These are phyloP conservation scores for Talaromyces sp. DNA, from an alignment of 2,329 filamentous ascomycete genomes.

Conservation along the genomic window DNA sequence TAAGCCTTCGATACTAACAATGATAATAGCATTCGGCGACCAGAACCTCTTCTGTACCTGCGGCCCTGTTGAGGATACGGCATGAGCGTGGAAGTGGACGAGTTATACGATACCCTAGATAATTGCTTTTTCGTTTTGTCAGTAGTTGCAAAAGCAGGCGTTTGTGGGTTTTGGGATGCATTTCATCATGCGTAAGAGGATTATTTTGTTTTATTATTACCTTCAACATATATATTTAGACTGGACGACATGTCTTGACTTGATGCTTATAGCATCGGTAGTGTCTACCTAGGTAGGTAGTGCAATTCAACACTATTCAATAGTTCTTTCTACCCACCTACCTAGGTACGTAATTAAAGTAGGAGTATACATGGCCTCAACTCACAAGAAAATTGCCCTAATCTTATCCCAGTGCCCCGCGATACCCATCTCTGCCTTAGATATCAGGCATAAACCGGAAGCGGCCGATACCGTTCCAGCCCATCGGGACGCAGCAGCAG, in stretches of 20 bases:
- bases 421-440: background rate
- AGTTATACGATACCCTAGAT: conserved; percentile 33
- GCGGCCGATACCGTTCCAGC: conserved; percentile 21
- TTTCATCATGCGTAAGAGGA: conserved; percentile 8
- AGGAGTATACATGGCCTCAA: background rate
- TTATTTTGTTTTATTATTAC: background rate
- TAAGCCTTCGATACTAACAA: conserved; percentile 21
- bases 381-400: background rate
- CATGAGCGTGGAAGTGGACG: conserved; percentile 25
- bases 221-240: conserved; percentile 9
- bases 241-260: background rate
- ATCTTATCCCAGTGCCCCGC: background rate
- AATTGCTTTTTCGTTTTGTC: background rate
- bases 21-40: conserved; percentile 73
- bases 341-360: background rate
- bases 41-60: conserved; percentile 94
- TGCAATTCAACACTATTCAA: conserved; percentile 5
- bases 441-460: conserved; percentile 13
- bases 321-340: background rate
- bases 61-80: conserved; percentile 69
- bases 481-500: background rate
- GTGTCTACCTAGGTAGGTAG: background rate
- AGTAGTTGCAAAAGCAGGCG: conserved; percentile 12
- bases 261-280: background rate
- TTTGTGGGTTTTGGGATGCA: conserved; percentile 1